These are phyloP conservation scores for Anisodus tanguticus DNA, from an alignment of 257 asterid genomes.

Conservation along the genomic window DNA sequence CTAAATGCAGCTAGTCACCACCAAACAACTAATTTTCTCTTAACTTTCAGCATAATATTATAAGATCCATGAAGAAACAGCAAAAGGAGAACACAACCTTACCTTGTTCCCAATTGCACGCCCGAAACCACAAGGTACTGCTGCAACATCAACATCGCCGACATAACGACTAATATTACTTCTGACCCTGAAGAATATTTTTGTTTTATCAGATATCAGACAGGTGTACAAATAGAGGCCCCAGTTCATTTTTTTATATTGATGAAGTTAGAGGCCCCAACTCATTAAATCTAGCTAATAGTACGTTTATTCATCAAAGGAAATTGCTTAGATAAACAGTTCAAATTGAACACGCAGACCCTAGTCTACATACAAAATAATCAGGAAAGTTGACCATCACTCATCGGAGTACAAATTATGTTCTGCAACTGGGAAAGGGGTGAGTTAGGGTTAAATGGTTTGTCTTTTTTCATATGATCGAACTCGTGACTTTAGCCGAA, in stretches of 20 bases:
- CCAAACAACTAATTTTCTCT: background rate
- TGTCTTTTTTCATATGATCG: background rate
- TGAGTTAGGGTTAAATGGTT: background rate
- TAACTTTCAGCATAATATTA: background rate
- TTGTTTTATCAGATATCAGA: slow-evolving; percentile 30
- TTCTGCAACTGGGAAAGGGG: background rate
- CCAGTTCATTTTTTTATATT: background rate
- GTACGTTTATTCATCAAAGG: slow-evolving; percentile 18
- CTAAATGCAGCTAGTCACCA: background rate
- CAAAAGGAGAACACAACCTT: slow-evolving; percentile 29
- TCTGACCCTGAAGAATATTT: slow-evolving; percentile 69
- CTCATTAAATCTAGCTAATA: background rate
- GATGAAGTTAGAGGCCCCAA: background rate
- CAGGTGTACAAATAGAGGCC: background rate
- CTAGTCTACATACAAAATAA: background rate
- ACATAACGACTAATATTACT: slow-evolving; percentile 62
- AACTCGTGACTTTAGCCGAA: background rate
- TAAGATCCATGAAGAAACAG: slow-evolving; percentile 21
- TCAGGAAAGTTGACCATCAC: background rate
- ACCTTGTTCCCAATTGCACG: slow-evolving; percentile 99
- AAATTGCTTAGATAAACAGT: slow-evolving; percentile 4
- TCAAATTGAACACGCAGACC: background rate
- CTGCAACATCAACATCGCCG: slow-evolving; percentile 96
- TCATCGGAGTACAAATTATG: background rate
- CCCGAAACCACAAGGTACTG: slow-evolving; percentile 98